Percentiles rank a stretch among this genome's conserved stretches.
Conservation (phyloP, 2,329 filamentous ascomycete species). For the Penicillium glabrum region DNA sequence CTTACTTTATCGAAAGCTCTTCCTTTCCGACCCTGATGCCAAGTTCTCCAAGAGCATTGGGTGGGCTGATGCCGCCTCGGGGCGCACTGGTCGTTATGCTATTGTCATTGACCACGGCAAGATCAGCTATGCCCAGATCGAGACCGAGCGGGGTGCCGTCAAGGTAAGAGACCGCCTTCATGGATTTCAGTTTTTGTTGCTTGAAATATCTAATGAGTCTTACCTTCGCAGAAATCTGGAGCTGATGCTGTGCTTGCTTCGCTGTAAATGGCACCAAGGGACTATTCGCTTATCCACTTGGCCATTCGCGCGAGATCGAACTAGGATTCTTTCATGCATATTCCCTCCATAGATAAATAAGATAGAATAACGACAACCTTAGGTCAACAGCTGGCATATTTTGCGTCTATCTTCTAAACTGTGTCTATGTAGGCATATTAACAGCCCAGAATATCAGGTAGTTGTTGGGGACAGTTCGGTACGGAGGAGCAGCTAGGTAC, state of each 20-base stretch:
- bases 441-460: too few relatives aligned
- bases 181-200: not conserved
- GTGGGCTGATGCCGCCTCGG: slow-evolving; percentile 59
- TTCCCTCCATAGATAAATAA: not conserved
- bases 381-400: not conserved
- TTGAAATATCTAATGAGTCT: not conserved
- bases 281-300: not conserved
- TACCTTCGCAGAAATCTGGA: slow-evolving; percentile 26
- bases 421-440: too few relatives aligned
- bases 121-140: slow-evolving; percentile 74
- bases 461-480: too few relatives aligned
- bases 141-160: slow-evolving; percentile 48
- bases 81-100: slow-evolving; percentile 74
- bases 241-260: slow-evolving; percentile 36
- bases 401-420: too few relatives aligned
- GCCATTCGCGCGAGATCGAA: not conserved
- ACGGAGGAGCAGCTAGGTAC: too few relatives aligned
- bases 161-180: slow-evolving; percentile 28
- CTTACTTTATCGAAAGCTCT: slow-evolving; percentile 52
- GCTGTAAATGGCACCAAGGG: slow-evolving; percentile 17
- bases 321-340: not conserved
- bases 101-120: slow-evolving; percentile 80
- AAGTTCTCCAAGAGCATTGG: slow-evolving; percentile 74
- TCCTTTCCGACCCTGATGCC: slow-evolving; percentile 69
- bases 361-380: not conserved